These are phyloP conservation scores for Tagetes erecta DNA, from an alignment of 129 eudicot genomes.

Conservation along the genomic window DNA sequence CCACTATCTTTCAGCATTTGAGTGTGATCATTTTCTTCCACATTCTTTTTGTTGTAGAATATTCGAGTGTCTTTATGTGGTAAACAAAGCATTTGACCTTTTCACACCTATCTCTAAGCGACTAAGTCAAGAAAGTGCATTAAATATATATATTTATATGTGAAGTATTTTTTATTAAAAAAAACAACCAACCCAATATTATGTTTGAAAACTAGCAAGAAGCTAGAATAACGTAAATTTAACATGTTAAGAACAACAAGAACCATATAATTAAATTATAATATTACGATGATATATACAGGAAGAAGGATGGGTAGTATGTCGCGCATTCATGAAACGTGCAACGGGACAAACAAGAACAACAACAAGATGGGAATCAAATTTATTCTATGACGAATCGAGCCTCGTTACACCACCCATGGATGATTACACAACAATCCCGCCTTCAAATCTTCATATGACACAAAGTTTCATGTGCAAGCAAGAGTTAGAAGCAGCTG, in stretches of 20 bases:
- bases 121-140: slow-evolving; percentile 4
- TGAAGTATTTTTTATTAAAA: no score
- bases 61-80: slow-evolving; percentile 36
- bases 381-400: slow-evolving; percentile 59
- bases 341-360: slow-evolving; percentile 54
- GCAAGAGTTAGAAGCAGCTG: slow-evolving; percentile 57
- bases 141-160: background rate
- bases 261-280: background rate
- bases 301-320: slow-evolving; percentile 99
- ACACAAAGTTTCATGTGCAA: slow-evolving; percentile 60
- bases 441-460: slow-evolving; percentile 32
- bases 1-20: slow-evolving; percentile 33
- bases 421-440: slow-evolving; percentile 45
- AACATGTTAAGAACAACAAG: no score
- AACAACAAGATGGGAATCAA: slow-evolving; percentile 56
- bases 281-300: slow-evolving; percentile 24
- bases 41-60: slow-evolving; percentile 30
- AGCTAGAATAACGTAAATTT: no score
- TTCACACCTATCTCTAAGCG: background rate
- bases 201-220: no score
- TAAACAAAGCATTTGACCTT: slow-evolving; percentile 38
- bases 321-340: slow-evolving; percentile 93
- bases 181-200: no score
- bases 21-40: slow-evolving; percentile 28
- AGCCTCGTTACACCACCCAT: slow-evolving; percentile 41